phyloP scores from a whole-genome alignment of 176 grass and related monocot species.

The Phoenix dactylifera region DNA sequence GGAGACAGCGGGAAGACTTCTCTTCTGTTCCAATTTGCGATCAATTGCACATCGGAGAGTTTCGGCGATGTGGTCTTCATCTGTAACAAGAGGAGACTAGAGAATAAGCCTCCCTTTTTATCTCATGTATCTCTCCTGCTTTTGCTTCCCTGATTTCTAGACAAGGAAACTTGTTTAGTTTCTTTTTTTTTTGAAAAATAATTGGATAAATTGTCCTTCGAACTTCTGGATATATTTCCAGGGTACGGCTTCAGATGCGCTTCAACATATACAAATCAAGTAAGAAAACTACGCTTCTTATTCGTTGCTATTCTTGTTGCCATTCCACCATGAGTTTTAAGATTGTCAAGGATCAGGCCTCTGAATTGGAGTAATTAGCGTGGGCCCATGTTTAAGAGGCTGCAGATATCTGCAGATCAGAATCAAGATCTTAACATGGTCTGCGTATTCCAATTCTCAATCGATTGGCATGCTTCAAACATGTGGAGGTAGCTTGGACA shows the following conservation, averaged over 20 bases:
- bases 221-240: slow-evolving; percentile 25
- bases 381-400: not conserved
- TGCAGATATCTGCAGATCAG: not conserved
- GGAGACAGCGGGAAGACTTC: slow-evolving; percentile 72
- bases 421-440: not conserved
- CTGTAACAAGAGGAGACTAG: slow-evolving; percentile 61
- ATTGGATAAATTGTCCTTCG: no score
- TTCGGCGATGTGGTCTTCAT: slow-evolving; percentile 72
- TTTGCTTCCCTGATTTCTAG: not conserved
- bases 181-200: not conserved
- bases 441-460: no score
- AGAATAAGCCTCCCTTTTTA: slow-evolving; percentile 70
- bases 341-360: no score
- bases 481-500: no score
- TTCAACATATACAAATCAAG: slow-evolving; percentile 76
- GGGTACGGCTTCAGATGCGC: slow-evolving; percentile 38
- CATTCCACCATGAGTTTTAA: no score
- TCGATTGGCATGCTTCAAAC: no score
- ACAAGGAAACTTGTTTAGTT: not conserved
- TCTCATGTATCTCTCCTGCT: slow-evolving; percentile 34
- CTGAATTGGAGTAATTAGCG: no score
- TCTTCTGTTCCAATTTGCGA: slow-evolving; percentile 83
- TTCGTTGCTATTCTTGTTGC: not conserved
- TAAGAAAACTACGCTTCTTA: slow-evolving; percentile 25
- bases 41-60: slow-evolving; percentile 51